phyloP scores from a whole-genome alignment of 306 rosid species.

The Canavalia gladiata region DNA sequence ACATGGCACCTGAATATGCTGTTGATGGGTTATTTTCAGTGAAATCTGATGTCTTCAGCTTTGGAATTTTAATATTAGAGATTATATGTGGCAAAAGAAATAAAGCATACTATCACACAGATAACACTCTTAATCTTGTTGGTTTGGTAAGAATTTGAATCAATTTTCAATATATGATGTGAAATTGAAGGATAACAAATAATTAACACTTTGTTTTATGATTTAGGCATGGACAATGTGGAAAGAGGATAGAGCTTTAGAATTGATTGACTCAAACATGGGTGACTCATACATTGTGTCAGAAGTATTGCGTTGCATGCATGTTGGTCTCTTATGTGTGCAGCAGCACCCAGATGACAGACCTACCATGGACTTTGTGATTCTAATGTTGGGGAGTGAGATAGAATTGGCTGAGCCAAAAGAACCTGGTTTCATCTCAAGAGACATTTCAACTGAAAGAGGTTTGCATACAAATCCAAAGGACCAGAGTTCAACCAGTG shows the following conservation, averaged over 20 bases:
- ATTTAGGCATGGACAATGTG: constrained; percentile 27
- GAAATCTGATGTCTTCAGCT: constrained; percentile 36
- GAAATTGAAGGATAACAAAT: not conserved
- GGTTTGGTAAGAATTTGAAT: constrained; percentile 1
- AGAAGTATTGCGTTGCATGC: constrained; percentile 30
- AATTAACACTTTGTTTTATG: too few relatives aligned
- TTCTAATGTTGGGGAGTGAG: constrained; percentile 52
- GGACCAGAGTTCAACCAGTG: not conserved
- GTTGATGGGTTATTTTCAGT: constrained; percentile 5
- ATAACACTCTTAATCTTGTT: constrained; percentile 8
- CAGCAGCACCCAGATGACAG: constrained; percentile 42
- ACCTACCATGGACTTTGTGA: constrained; percentile 41
- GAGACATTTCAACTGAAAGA: not conserved
- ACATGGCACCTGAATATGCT: constrained; percentile 43
- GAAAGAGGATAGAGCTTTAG: constrained; percentile 4
- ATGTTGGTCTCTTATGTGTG: constrained; percentile 31
- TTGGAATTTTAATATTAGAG: constrained; percentile 21
- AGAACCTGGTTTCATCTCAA: constrained; percentile 50
- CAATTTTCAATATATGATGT: not conserved
- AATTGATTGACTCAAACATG: constrained; percentile 5
- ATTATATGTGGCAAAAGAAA: constrained; percentile 16
- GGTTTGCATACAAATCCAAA: not conserved
- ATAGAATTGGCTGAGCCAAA: constrained; percentile 51
- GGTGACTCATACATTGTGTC: not conserved
- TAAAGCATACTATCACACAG: not conserved